A percentile compares a stretch with the other conserved stretches of the same genome.
Conservation (phyloP, 164 flowering plant species). For the Kingdonia uniflora region DNA sequence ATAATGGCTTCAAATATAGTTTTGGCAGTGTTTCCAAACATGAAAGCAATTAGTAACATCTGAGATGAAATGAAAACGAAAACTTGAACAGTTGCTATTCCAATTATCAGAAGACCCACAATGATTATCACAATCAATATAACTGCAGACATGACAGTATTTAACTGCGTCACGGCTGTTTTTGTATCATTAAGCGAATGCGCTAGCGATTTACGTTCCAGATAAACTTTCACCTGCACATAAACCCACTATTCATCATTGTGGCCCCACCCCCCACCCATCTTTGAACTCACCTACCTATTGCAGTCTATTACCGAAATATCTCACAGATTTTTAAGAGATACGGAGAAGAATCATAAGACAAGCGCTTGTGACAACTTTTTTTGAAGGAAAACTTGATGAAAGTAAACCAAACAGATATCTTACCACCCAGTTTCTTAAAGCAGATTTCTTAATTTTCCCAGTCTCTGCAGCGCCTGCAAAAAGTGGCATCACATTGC, state of each 20-base stretch:
- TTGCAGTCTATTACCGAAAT: too few relatives aligned
- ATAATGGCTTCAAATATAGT: too few relatives aligned
- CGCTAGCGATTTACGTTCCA: conserved; percentile 63
- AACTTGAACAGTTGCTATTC: conserved; percentile 50
- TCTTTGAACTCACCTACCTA: too few relatives aligned
- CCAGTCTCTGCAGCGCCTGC: conserved; percentile 66
- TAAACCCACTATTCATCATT: too few relatives aligned
- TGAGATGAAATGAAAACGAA: conserved; percentile 78
- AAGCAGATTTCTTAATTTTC: too few relatives aligned
- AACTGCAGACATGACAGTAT: conserved; percentile 41
- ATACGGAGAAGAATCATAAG: not conserved
- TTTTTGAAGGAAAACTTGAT: too few relatives aligned
- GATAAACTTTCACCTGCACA: conserved; percentile 67
- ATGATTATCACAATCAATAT: conserved; percentile 36
- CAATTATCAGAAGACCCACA: conserved; percentile 61
- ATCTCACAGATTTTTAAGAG: too few relatives aligned
- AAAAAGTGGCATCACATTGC: conserved; percentile 44
- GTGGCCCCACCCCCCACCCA: too few relatives aligned
- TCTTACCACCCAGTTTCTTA: conserved; percentile 75
- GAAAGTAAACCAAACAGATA: not conserved
- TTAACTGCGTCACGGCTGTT: conserved; percentile 79
- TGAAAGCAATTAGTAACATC: conserved; percentile 39
- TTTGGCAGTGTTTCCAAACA: too few relatives aligned
- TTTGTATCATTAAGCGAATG: conserved; percentile 74
- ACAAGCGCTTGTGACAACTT: too few relatives aligned